Percentiles rank a stretch among this genome's conserved stretches.
These are phyloP conservation scores for Auricularia sp. DNA, from an alignment of 768 basidiomycete species.

Conservation along the genomic window DNA sequence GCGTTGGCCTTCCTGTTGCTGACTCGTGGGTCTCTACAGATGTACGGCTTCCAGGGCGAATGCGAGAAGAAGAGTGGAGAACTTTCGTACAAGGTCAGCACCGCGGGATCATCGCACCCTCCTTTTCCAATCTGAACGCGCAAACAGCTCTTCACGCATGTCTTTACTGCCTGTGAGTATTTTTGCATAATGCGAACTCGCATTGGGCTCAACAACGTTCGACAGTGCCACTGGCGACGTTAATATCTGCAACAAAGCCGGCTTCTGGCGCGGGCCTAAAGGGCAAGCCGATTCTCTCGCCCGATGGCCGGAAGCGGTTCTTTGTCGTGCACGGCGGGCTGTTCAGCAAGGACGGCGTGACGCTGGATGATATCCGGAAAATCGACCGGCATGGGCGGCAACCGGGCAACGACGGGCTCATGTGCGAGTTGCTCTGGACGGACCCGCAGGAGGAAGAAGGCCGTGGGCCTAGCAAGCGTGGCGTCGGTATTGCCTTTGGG, in stretches of 20 bases:
- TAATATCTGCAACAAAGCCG: slow-evolving; percentile 61
- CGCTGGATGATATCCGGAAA: slow-evolving; percentile 83
- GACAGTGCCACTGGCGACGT: slow-evolving; percentile 80
- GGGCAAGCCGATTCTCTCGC: slow-evolving; percentile 61
- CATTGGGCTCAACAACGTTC: neutral
- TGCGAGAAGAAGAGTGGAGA: slow-evolving; percentile 95
- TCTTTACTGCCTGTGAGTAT: slow-evolving; percentile 75
- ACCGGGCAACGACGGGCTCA: slow-evolving; percentile 88
- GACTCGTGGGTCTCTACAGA: slow-evolving; percentile 22
- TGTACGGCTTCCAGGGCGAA: slow-evolving; percentile 93
- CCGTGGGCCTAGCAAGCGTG: slow-evolving; percentile 93
- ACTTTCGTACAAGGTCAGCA: slow-evolving; percentile 73
- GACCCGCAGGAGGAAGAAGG: slow-evolving; percentile 86
- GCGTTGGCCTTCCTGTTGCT: neutral
- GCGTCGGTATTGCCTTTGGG: slow-evolving; percentile 92
- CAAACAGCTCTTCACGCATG: slow-evolving; percentile 75
- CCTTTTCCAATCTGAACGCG: neutral
- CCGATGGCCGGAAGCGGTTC: slow-evolving; percentile 75
- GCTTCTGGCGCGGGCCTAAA: slow-evolving; percentile 29
- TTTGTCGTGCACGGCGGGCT: slow-evolving; percentile 95
- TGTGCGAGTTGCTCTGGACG: slow-evolving; percentile 94
- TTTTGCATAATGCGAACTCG: neutral
- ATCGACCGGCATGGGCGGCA: slow-evolving; percentile 81
- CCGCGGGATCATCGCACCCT: neutral
- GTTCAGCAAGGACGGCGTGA: slow-evolving; percentile 92